Base-by-base conservation (phyloP, 1,284 basidiomycete genomes). In the Apiotrichum brassicae region DNA sequence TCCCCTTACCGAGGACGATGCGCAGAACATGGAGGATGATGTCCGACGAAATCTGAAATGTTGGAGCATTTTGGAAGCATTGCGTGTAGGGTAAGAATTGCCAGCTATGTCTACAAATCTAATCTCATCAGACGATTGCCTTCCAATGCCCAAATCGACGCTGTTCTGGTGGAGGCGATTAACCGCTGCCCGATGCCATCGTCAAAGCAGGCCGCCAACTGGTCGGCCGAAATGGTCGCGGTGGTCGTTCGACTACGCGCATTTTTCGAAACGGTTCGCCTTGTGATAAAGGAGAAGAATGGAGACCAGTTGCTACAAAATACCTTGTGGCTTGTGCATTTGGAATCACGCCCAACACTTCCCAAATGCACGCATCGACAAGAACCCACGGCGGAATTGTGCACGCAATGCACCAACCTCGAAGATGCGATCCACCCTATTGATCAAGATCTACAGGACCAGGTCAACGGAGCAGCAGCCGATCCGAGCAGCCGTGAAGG, bases 261-360 rank as follows among this genome's bases (percentile, higher is more conserved):
- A 3, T 24, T 43, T 2, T 13, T 48, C 1, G 20, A 44, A 6
- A 51, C 54, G 1, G 9, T 51, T n/a, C 43, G 54, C 6, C 9
- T 36, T 22, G 49, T 45, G 3, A 16, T 55, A 23, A 28, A 25
- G 6, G 46, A 48, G 28, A 55, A 55, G 49, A 51, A 55, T 16
- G 54, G 37, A 1, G 54, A 55, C 40, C 46, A 55, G 40, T 25
- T 55, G 19, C 22, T 55, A 3, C 54, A 55, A 43, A 46, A 55
- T 14, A 49, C 54, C 9, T 5, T 39, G 36, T 49, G 40, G 43
- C 28, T 49, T 22, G 33, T 43, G 8, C 45, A 32, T 14, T 13
- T 34, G 26, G 53, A 54, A 34, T 38, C 45, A 8, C 24, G 24
- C 18, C 40, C 18, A 4, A 13, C 23, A 3, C 14, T 30, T n/a